Evolutionary conservation across 768 basidiomycete genomes (phyloP), one percentile per base, ranked within the genome.

Genomic region (Podaxis sp.): DNA sequence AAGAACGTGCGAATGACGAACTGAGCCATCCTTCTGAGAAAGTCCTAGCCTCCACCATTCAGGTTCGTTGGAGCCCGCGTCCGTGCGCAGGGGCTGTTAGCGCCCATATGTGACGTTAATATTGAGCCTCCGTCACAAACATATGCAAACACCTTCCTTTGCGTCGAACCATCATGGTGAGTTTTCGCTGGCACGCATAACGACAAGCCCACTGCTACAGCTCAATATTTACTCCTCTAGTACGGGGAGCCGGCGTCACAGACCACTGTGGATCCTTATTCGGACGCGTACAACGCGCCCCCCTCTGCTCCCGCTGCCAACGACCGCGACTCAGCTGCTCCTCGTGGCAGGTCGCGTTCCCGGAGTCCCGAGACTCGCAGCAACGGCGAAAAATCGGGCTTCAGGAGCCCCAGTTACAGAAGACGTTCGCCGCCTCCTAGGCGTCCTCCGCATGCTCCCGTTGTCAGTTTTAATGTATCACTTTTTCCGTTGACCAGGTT

Each of bases 271-370:
- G 92, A 93, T 78, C 90, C 92, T 15, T 93, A 93, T 75, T 85
- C 89, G 48, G 92, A 93, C 72, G 88, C 89, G 56, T 92, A 91
- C 77, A 90, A 83, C 68, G 88, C 84, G 36, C 84, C 87, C 44
- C 82, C 84, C 2, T 73, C 82, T 1, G 72, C 84, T 12, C 75
- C 82, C 9, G 69, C 84, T 33, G 75, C 83, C 30, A 36, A 33
- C 17, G 84, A 85, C 66, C 82, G 86, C 52, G 89, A 90, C 63
- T 73, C 77, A 15, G 76, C 80, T 17, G 75, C 84, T 11, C 69
- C 84, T 40, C 84, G 90, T 63, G 87, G 87, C 52, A 87, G 92
- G 61, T 89, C 88, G 67, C 87, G 90, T 59, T 93, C 92, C 24
- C 84, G 89, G 66, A 90, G 89, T 69, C 85, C 89, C 1, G 77